Evolutionary conservation across 306 rosid species (phyloP).

Genomic region (Inga laurina): DNA sequence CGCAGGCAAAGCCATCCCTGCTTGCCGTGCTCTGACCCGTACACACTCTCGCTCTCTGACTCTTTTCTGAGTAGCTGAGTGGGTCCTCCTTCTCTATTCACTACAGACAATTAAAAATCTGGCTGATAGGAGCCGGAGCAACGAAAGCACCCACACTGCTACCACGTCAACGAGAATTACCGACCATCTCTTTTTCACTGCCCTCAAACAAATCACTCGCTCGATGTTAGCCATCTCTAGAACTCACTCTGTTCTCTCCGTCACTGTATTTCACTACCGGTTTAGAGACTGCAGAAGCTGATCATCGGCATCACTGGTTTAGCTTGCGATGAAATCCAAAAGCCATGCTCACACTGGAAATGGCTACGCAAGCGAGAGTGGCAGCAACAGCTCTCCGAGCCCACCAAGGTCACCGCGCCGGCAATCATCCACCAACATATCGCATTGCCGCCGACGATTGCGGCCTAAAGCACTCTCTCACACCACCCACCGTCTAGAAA

Average conservation of each 20-base stretch:
- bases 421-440: slow-evolving; percentile 37
- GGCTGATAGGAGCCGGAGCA: background rate
- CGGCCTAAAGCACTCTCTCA: slow-evolving; percentile 56
- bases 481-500: slow-evolving; percentile 29
- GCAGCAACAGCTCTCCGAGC: slow-evolving; percentile 74
- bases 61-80: background rate
- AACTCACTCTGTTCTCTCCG: slow-evolving; percentile 14
- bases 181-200: slow-evolving; percentile 23
- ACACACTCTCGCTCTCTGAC: background rate
- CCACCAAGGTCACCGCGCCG: slow-evolving; percentile 89
- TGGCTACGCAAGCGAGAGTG: slow-evolving; percentile 52
- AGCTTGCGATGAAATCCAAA: slow-evolving; percentile 61
- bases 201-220: background rate
- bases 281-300: background rate
- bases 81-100: background rate
- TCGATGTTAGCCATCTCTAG: background rate
- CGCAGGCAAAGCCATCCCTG: background rate
- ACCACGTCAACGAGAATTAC: background rate
- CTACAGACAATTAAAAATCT: background rate
- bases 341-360: slow-evolving; percentile 44
- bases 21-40: background rate
- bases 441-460: slow-evolving; percentile 58
- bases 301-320: background rate
- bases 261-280: background rate
- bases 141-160: background rate